phyloP scores from a whole-genome alignment of 169 alveolate species.

The Plasmodium cynomolgi region DNA sequence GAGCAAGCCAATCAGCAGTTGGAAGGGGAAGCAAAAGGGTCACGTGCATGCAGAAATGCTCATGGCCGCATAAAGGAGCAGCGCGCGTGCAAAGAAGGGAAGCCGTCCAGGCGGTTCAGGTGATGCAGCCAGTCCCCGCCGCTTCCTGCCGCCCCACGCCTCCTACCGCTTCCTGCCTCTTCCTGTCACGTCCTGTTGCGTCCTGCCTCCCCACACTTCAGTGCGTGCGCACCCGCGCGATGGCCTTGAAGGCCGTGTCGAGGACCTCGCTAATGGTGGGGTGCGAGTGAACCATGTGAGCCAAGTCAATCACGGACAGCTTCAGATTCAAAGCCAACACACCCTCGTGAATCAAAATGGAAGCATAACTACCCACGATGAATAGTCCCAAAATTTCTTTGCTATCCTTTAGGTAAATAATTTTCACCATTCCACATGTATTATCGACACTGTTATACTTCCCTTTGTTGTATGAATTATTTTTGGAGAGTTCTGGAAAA shows the following conservation, averaged over 20 bases:
- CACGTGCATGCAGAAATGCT: no score
- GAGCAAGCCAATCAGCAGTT: neutral
- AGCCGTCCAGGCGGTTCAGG: neutral
- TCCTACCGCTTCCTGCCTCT: neutral
- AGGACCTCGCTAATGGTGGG: conserved; percentile 83
- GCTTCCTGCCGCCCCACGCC: neutral
- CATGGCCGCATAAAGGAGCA: neutral
- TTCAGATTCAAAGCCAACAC: conserved; percentile 76
- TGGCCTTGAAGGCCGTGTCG: conserved; percentile 78
- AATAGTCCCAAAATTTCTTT: conserved; percentile 77
- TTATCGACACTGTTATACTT: conserved; percentile 61
- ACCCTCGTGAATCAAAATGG: conserved; percentile 80
- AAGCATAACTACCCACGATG: conserved; percentile 80
- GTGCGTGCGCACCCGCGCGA: conserved; percentile 77
- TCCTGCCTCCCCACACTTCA: neutral
- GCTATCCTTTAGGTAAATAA: conserved; percentile 74
- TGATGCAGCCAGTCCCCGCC: no score
- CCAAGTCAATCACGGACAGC: conserved; percentile 64
- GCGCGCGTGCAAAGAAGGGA: neutral
- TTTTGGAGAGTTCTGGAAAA: conserved; percentile 3
- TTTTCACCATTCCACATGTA: conserved; percentile 77
- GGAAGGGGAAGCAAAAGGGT: neutral
- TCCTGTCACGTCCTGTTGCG: no score
- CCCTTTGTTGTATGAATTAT: conserved; percentile 53
- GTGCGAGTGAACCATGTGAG: conserved; percentile 80